Evolutionary conservation across 2,329 filamentous ascomycete species (phyloP), one percentile per base, ranked within the genome.

Genomic region (Curvularia spicifera): DNA sequence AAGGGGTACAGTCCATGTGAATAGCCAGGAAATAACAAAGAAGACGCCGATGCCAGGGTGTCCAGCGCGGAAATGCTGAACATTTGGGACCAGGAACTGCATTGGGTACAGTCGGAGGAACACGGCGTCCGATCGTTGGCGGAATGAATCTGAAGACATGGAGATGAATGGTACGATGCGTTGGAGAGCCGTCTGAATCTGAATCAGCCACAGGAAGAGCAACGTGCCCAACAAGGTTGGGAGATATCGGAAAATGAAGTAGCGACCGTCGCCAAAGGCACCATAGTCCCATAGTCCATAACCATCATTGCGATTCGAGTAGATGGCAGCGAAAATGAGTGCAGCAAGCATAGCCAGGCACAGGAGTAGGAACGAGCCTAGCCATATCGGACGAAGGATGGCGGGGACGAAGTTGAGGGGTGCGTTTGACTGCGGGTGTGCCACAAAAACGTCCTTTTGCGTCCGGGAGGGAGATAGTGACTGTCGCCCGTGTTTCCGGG

Each of bases 211-310:
- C 6, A 97, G 75, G 45, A 95, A 82, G 35, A 96, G 78, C 12
- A 89, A 65, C 20, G 87, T 87, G 0, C 88, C 91, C 13, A 96
- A 72, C 0, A 96, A 79, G 56, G 93, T 91, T 2, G 94, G 93
- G 1, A 97, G 79, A 63, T 96, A 91, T 60, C 92, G 86, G 75
- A 96, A 95, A 46, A 96, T 77, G 74, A 97, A 97, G 77, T 96
- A 97, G 64, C 88, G 84, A 8, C 83, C 83, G 49, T 89, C 89
- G 60, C 90, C 89, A 56, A 92, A 89, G 29, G 83, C 83, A 33
- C 80, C 79, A 73, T 93, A 97, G 3, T 83, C 77, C 71, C 85
- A 87, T 12, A 97, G 79, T 7, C 74, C 91, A 9, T 81, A 74
- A 0, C 91, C 91, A 9, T 82, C 76, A 63, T 10, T 61, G 48